A percentile compares a stretch with the other conserved stretches of the same genome.
These are phyloP conservation scores for Epithele typhae DNA, from an alignment of 768 basidiomycete genomes.

Conservation along the genomic window DNA sequence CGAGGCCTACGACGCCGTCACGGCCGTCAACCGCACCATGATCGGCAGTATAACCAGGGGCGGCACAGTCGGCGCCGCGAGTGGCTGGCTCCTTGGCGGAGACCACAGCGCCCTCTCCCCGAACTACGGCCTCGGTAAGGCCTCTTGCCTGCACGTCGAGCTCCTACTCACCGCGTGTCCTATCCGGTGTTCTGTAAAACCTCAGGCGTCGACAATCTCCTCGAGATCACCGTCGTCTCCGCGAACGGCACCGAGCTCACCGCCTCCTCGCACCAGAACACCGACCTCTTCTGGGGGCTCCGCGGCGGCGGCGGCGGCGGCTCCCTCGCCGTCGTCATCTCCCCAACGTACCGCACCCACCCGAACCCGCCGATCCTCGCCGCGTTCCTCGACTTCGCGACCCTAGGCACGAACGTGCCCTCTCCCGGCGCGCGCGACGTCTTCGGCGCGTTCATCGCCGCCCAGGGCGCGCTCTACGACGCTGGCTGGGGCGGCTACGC, in stretches of 20 bases:
- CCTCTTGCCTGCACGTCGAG: background rate
- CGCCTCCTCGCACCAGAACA: slow-evolving; percentile 41
- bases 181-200: too few species aligned
- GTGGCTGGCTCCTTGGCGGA: slow-evolving; percentile 38
- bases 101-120: slow-evolving; percentile 28
- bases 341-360: slow-evolving; percentile 43
- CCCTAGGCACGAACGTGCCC: background rate
- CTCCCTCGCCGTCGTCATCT: slow-evolving; percentile 34
- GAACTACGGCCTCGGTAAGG: slow-evolving; percentile 24
- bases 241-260: slow-evolving; percentile 41
- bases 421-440: background rate
- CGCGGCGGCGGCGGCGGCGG: slow-evolving; percentile 38
- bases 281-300: slow-evolving; percentile 52
- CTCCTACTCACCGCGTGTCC: too few species aligned
- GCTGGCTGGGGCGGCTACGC: too few species aligned
- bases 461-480: slow-evolving; percentile 1
- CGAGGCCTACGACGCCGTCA: slow-evolving; percentile 3
- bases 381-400: slow-evolving; percentile 16
- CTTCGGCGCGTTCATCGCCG: background rate
- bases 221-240: slow-evolving; percentile 49
- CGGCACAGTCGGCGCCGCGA: slow-evolving; percentile 42
- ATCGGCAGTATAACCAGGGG: background rate
- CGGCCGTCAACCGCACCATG: background rate
- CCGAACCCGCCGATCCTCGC: slow-evolving; percentile 30
- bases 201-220: slow-evolving; percentile 19